A percentile compares a stretch with the other conserved stretches of the same genome.
Evolutionary conservation across 75 land plant species (phyloP).

Genomic region (Pinus tabuliformis): DNA sequence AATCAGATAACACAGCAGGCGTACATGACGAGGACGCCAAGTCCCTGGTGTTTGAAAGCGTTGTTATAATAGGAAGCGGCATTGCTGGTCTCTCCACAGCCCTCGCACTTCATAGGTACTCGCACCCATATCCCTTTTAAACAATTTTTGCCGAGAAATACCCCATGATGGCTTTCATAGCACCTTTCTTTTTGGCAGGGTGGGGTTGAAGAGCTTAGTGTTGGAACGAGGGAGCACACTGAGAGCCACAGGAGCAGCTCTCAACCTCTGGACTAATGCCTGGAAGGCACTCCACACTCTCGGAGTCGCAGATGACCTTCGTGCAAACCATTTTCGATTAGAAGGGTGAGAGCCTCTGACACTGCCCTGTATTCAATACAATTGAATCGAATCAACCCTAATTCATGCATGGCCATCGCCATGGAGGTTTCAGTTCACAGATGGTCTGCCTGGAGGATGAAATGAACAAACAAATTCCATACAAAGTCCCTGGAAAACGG

Average conservation of each 20-base stretch:
- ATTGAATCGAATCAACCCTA: not conserved
- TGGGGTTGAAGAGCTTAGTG: slow-evolving; percentile 36
- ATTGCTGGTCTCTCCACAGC: slow-evolving; percentile 35
- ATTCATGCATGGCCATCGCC: not conserved
- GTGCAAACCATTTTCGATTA: slow-evolving; percentile 10
- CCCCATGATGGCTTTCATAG: no score
- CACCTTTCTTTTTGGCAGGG: slow-evolving; percentile 11
- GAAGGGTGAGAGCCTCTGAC: slow-evolving; percentile 15
- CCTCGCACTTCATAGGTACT: slow-evolving; percentile 29
- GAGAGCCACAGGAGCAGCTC: slow-evolving; percentile 39
- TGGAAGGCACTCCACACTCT: slow-evolving; percentile 53
- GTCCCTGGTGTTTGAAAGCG: not conserved
- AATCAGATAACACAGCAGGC: not conserved
- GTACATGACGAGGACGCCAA: not conserved
- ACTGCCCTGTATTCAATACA: not conserved
- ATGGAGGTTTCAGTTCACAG: not conserved
- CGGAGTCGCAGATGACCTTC: slow-evolving; percentile 34
- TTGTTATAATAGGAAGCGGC: slow-evolving; percentile 31
- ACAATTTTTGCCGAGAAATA: no score
- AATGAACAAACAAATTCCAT: not conserved
- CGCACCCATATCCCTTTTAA: no score
- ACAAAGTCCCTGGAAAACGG: no score
- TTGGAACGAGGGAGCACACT: slow-evolving; percentile 28
- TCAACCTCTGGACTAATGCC: slow-evolving; percentile 35
- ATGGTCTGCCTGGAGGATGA: not conserved